phyloP scores from a whole-genome alignment of 805 yeast genomes.

The Yamadazyma nakazawae region DNA sequence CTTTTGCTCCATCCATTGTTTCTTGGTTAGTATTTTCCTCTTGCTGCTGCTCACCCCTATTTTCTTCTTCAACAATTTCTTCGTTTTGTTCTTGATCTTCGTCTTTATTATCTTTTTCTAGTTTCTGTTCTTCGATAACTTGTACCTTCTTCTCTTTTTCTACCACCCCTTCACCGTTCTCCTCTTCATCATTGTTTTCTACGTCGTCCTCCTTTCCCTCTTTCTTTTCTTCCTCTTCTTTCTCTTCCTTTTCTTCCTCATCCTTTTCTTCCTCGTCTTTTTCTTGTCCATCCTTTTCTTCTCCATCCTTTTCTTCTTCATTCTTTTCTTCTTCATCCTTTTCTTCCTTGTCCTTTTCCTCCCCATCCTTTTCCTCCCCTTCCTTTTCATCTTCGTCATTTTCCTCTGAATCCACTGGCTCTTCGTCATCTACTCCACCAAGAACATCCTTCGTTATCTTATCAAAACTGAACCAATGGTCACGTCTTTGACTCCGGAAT shows the following conservation, averaged over 20 bases:
- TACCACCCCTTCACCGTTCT: neutral
- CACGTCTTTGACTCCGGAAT: slow-evolving; percentile 20
- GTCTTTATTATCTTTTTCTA: too few relatives aligned
- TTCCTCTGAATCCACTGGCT: slow-evolving; percentile 4
- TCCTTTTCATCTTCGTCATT: neutral
- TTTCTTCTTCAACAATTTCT: too few relatives aligned
- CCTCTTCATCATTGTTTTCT: neutral
- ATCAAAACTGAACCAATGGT: slow-evolving; percentile 25
- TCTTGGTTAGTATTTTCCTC: too few relatives aligned
- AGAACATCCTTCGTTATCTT: slow-evolving; percentile 7
- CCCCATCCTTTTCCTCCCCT: neutral
- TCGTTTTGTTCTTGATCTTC: too few relatives aligned
- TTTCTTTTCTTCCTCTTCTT: neutral
- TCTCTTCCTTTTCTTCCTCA: neutral
- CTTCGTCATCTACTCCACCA: slow-evolving; percentile 1
- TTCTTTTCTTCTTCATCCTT: neutral
- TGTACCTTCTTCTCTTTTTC: neutral
- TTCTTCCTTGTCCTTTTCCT: neutral
- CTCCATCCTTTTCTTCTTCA: neutral
- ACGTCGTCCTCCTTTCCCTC: neutral
- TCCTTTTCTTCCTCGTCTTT: neutral
- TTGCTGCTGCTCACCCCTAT: neutral
- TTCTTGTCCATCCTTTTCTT: slow-evolving; percentile 2
- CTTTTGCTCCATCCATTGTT: too few relatives aligned
- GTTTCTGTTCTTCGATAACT: neutral